Evolutionary conservation across 148 eudicot species (phyloP).

Genomic region (Pouteria glomerata): DNA sequence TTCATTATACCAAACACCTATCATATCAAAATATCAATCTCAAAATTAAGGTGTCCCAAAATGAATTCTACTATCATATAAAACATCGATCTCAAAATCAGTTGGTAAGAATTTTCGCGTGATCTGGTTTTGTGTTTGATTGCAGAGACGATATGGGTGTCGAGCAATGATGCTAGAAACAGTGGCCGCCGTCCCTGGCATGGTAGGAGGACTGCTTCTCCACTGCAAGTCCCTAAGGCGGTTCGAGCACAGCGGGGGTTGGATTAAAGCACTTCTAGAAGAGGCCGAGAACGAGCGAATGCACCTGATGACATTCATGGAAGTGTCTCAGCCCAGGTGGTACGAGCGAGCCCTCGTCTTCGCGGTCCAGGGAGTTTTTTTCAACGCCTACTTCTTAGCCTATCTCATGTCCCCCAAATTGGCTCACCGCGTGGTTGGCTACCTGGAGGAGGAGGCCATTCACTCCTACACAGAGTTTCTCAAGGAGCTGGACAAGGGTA

Average conservation of each 20-base stretch:
- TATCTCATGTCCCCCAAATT: conserved; percentile 68
- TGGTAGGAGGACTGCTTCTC: conserved; percentile 89
- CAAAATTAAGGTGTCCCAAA: too few relatives aligned
- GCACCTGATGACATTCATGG: conserved; percentile 97
- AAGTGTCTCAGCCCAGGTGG: conserved; percentile 70
- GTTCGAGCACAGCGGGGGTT: conserved; percentile 90
- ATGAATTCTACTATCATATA: background rate
- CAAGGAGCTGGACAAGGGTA: conserved; percentile 69
- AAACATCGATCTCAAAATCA: too few relatives aligned
- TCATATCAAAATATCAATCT: background rate
- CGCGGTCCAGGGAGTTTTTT: conserved; percentile 81
- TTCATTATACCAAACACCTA: too few relatives aligned
- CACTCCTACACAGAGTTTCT: conserved; percentile 86
- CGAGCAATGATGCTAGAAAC: conserved; percentile 96
- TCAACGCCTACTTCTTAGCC: conserved; percentile 76
- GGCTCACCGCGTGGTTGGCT: conserved; percentile 78
- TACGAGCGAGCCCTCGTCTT: conserved; percentile 74
- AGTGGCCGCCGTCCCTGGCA: conserved; percentile 89
- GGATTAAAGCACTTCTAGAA: conserved; percentile 81
- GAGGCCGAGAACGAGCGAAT: conserved; percentile 94
- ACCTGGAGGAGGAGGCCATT: conserved; percentile 85
- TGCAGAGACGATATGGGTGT: conserved; percentile 78
- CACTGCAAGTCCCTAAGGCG: conserved; percentile 75
- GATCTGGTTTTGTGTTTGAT: background rate
- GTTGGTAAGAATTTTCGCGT: too few relatives aligned